A percentile compares a stretch with the other conserved stretches of the same genome.
phyloP scores from a whole-genome alignment of 345 rosid species.

The Gossypium arboreum region DNA sequence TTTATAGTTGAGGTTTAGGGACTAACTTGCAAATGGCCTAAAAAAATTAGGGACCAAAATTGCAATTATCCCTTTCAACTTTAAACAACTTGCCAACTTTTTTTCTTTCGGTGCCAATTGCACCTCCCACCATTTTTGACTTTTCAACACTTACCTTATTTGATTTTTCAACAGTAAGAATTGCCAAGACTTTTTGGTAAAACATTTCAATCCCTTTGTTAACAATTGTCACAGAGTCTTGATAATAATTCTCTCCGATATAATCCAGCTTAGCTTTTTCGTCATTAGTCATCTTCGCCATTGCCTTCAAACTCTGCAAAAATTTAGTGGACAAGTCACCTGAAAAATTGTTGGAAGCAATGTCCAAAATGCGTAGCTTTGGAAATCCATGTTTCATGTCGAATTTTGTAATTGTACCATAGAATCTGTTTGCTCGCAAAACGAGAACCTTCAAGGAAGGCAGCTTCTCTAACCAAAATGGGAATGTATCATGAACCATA shows the following conservation, averaged over 20 bases:
- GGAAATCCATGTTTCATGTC: background rate
- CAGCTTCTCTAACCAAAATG: background rate
- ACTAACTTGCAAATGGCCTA: too few species aligned
- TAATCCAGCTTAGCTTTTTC: background rate
- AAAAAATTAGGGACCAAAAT: too few species aligned
- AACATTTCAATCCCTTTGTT: background rate
- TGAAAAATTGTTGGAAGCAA: slow-evolving; percentile 9
- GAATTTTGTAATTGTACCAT: background rate
- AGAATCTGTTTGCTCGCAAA: background rate
- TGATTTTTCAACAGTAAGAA: too few species aligned
- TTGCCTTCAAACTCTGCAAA: background rate
- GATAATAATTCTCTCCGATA: background rate
- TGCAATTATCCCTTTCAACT: too few species aligned
- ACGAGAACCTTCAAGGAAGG: background rate
- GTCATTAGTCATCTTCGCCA: background rate
- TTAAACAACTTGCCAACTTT: too few species aligned
- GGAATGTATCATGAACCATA: background rate
- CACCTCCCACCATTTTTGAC: too few species aligned
- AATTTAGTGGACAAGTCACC: slow-evolving; percentile 4
- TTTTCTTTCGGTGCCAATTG: too few species aligned
- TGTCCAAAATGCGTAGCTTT: background rate
- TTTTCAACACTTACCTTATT: too few species aligned
- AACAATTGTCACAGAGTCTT: background rate
- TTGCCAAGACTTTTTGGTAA: background rate
- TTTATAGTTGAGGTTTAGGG: too few species aligned